These are phyloP conservation scores for Fusarium miscanthi DNA, from an alignment of 2,329 filamentous ascomycete species.

Conservation along the genomic window DNA sequence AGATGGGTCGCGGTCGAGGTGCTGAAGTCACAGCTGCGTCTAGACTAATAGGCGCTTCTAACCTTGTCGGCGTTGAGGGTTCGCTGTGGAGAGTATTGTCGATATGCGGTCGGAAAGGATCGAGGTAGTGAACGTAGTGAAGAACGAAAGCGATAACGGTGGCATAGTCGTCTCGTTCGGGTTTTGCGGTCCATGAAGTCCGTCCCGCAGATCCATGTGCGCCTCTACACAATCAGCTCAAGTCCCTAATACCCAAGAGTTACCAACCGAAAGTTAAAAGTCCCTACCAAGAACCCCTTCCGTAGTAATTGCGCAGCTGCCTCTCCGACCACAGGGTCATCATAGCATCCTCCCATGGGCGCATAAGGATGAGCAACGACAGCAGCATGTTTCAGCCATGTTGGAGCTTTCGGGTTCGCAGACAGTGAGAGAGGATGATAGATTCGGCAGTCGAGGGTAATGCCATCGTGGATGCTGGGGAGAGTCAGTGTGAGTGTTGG, in stretches of 20 bases:
- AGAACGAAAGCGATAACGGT: conserved; percentile 84
- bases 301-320: conserved; percentile 73
- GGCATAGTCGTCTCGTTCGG: conserved; percentile 84
- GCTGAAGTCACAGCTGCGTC: not conserved
- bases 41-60: not conserved
- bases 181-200: conserved; percentile 87
- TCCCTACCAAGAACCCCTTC: conserved; percentile 79
- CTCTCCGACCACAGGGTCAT: conserved; percentile 82
- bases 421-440: conserved; percentile 73
- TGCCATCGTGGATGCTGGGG: conserved; percentile 84
- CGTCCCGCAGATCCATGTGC: conserved; percentile 78
- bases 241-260: not conserved
- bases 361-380: conserved; percentile 93
- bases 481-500: conserved; percentile 77
- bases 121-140: conserved; percentile 74
- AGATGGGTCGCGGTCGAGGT: conserved; percentile 43
- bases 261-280: conserved; percentile 88
- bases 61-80: conserved; percentile 6
- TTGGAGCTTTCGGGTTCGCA: conserved; percentile 45
- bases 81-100: conserved; percentile 14
- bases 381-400: conserved; percentile 63
- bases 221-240: conserved; percentile 66
- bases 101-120: conserved; percentile 49
- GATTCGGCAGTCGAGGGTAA: conserved; percentile 81
- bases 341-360: conserved; percentile 83